phyloP scores from a whole-genome alignment of 139 green algal genomes.

The Coelastrella sp. region DNA sequence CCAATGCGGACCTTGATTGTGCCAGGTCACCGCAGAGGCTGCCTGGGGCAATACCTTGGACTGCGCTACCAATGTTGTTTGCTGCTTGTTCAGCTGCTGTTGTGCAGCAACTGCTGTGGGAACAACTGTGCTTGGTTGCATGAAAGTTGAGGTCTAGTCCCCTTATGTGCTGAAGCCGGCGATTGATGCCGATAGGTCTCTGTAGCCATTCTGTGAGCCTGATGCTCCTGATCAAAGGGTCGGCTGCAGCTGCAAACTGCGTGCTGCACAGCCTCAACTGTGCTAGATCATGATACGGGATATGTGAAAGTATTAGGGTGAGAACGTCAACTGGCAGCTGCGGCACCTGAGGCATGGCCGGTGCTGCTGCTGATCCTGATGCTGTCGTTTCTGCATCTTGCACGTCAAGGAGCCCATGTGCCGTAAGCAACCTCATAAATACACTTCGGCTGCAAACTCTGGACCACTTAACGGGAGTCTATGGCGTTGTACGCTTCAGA shows the following conservation, averaged over 20 bases:
- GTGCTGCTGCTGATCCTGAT: background rate
- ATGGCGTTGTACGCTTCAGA: too few relatives aligned
- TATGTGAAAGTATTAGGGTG: background rate
- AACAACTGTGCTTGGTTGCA: too few relatives aligned
- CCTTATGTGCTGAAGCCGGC: background rate
- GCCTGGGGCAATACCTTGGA: background rate
- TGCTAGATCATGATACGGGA: background rate
- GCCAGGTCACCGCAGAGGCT: background rate
- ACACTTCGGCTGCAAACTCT: too few relatives aligned
- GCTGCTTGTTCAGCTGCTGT: too few relatives aligned
- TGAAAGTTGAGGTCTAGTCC: background rate
- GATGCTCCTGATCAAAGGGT: background rate
- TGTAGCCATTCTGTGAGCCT: background rate
- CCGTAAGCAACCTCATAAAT: too few relatives aligned
- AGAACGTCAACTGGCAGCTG: slow-evolving; percentile 6
- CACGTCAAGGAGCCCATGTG: too few relatives aligned
- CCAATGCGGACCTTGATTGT: background rate
- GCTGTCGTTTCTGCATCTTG: too few relatives aligned
- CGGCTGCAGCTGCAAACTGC: background rate
- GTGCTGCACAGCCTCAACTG: slow-evolving; percentile 5
- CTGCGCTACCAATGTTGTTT: background rate
- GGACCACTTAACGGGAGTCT: too few relatives aligned
- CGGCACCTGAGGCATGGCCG: background rate
- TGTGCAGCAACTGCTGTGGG: too few relatives aligned
- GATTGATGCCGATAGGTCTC: background rate